Percentiles rank a stretch among this genome's conserved stretches.
phyloP scores from a whole-genome alignment of 148 eudicot genomes.

The Limonium bicolor region DNA sequence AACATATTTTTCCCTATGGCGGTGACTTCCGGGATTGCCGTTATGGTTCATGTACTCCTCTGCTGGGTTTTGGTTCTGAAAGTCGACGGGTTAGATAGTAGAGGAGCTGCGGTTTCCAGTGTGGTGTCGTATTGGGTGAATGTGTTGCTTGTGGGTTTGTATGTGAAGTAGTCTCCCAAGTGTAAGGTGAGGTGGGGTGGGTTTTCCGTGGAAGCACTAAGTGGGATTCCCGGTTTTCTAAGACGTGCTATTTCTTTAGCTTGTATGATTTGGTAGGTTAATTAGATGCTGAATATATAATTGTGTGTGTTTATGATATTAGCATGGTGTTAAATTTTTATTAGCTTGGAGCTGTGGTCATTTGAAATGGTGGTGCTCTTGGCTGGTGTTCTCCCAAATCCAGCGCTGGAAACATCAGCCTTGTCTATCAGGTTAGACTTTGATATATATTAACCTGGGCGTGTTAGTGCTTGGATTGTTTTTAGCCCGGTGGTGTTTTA shows the following conservation, averaged over 20 bases:
- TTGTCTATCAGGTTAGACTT: slow-evolving; percentile 34
- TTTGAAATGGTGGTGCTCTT: slow-evolving; percentile 10
- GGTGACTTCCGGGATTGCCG: slow-evolving; percentile 3
- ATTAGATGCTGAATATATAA: neutral
- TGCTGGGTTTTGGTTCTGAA: slow-evolving; percentile 7
- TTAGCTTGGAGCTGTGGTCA: slow-evolving; percentile 12
- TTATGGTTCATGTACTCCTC: neutral
- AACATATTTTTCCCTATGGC: slow-evolving; percentile 7
- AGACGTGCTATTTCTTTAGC: slow-evolving; percentile 14
- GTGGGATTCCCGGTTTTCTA: slow-evolving; percentile 5
- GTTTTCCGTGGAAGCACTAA: slow-evolving; percentile 10
- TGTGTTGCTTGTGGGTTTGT: slow-evolving; percentile 9
- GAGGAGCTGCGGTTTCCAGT: slow-evolving; percentile 5
- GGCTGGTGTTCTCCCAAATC: slow-evolving; percentile 8
- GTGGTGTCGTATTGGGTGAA: slow-evolving; percentile 12
- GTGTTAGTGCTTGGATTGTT: too few species aligned
- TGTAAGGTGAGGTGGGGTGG: slow-evolving; percentile 17
- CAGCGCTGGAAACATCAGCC: slow-evolving; percentile 10
- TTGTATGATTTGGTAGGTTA: slow-evolving; percentile 15
- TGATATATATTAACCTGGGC: too few species aligned
- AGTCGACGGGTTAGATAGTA: neutral
- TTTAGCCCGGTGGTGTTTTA: too few species aligned
- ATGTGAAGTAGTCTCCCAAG: slow-evolving; percentile 8
- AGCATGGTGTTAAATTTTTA: neutral
- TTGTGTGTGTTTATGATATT: neutral